phyloP scores from a whole-genome alignment of 305 asterid genomes.

The Ajuga reptans region DNA sequence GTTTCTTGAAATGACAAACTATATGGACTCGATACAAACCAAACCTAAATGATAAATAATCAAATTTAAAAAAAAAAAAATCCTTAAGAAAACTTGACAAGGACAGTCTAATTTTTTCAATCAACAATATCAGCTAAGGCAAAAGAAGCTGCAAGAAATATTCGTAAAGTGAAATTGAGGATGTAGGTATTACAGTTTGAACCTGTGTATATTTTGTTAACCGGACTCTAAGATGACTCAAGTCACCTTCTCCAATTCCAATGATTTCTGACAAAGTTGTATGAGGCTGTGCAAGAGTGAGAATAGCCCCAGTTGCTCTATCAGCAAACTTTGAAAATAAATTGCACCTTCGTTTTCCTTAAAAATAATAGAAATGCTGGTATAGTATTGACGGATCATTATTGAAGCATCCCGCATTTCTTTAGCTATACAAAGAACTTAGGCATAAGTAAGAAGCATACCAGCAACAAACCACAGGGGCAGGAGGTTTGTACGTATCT shows the following conservation, averaged over 20 bases:
- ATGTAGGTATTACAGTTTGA: conserved; percentile 16
- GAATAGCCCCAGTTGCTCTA: conserved; percentile 36
- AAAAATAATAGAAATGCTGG: conserved; percentile 6
- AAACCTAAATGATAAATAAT: not conserved
- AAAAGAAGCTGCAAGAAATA: not conserved
- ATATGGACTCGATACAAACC: not conserved
- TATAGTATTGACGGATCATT: conserved; percentile 16
- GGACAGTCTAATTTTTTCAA: not conserved
- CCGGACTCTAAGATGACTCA: conserved; percentile 43
- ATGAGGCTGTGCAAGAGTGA: conserved; percentile 34
- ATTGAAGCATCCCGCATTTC: conserved; percentile 11
- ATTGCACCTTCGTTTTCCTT: conserved; percentile 58
- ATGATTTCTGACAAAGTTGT: conserved; percentile 24
- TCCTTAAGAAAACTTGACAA: not conserved
- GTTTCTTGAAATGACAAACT: not conserved
- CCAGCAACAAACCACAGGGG: conserved; percentile 75
- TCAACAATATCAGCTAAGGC: conserved; percentile 5
- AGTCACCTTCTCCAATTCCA: conserved; percentile 32
- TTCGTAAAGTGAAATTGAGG: not conserved
- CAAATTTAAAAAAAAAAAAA: conserved; percentile 3
- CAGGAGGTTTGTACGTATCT: conserved; percentile 58
- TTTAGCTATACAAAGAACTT: conserved; percentile 13
- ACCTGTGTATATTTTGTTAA: conserved; percentile 73
- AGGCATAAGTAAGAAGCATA: conserved; percentile 28
- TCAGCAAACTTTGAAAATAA: conserved; percentile 54